phyloP scores from a whole-genome alignment of 352 stramenopile species.

The Halophytophthora batemanensis region DNA sequence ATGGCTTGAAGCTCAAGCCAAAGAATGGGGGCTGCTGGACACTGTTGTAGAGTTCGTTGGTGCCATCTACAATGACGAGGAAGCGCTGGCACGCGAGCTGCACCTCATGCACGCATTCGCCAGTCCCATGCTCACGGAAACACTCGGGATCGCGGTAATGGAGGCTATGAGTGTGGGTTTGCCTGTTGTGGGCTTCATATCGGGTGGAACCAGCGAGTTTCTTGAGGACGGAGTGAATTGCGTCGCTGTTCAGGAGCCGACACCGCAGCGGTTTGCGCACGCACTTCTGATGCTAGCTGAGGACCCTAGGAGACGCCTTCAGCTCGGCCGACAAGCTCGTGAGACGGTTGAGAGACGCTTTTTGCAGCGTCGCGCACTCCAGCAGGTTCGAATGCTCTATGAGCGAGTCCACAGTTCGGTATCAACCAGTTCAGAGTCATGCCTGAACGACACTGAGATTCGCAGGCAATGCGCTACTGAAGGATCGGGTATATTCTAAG shows the following conservation, averaged over 20 bases:
- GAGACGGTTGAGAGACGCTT: conserved; percentile 38
- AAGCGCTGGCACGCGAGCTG: conserved; percentile 23
- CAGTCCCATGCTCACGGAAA: conserved; percentile 44
- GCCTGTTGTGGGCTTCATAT: conserved; percentile 49
- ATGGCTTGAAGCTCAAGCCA: conserved; percentile 20
- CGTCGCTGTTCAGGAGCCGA: conserved; percentile 30
- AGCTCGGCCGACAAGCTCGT: conserved; percentile 33
- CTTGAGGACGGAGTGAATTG: conserved; percentile 44
- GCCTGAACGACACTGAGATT: neutral
- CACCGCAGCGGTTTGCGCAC: conserved; percentile 20
- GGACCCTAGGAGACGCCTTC: conserved; percentile 12
- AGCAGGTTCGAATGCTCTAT: conserved; percentile 41
- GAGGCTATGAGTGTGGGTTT: conserved; percentile 60
- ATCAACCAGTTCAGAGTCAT: too few species aligned
- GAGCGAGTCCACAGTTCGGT: conserved; percentile 20
- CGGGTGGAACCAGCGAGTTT: conserved; percentile 41
- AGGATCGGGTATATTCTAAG: conserved; percentile 2
- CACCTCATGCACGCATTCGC: conserved; percentile 41
- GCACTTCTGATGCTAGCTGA: conserved; percentile 30
- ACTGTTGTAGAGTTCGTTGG: conserved; percentile 35
- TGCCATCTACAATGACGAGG: conserved; percentile 47
- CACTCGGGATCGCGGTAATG: conserved; percentile 45
- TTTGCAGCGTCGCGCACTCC: conserved; percentile 13
- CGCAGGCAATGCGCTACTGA: neutral
- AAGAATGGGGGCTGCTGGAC: conserved; percentile 29